Evolutionary conservation across 768 basidiomycete species (phyloP).

Genomic region (Amanita rimosa): DNA sequence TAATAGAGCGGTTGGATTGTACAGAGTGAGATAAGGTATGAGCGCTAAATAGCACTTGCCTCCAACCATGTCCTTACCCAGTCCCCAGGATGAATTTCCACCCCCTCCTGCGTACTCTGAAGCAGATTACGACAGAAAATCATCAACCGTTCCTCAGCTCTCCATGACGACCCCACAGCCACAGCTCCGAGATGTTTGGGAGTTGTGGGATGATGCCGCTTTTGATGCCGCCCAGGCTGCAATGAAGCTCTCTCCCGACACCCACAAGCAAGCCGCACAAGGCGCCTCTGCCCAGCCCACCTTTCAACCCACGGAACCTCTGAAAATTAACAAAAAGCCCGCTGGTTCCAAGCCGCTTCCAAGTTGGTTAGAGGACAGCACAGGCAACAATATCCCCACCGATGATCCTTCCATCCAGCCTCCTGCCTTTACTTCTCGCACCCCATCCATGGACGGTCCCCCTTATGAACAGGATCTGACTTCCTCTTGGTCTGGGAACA

Average conservation of each 20-base stretch:
- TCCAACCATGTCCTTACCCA: constrained; percentile 3
- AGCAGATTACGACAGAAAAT: constrained; percentile 44
- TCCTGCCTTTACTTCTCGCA: constrained; percentile 28
- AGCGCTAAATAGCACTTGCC: background rate
- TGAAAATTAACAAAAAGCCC: constrained; percentile 23
- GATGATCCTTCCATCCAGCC: background rate
- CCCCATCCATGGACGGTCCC: constrained; percentile 23
- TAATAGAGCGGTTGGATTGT: background rate
- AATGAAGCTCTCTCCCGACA: background rate
- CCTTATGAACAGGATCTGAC: constrained; percentile 8
- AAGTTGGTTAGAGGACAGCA: constrained; percentile 10
- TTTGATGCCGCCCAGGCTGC: constrained; percentile 19
- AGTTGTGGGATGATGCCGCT: constrained; percentile 34
- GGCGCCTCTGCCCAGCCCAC: background rate
- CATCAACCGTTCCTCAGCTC: constrained; percentile 26
- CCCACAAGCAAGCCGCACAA: background rate
- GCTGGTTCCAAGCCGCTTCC: constrained; percentile 11
- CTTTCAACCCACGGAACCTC: constrained; percentile 13
- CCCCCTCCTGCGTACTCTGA: constrained; percentile 38
- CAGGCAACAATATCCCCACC: background rate
- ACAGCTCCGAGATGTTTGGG: constrained; percentile 32
- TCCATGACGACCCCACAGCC: constrained; percentile 23
- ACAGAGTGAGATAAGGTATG: background rate
- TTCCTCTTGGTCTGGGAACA: constrained; percentile 13
- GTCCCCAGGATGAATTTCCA: constrained; percentile 7